Evolutionary conservation across 2,329 filamentous ascomycete species (phyloP).

Genomic region (Verticillium longisporum): DNA sequence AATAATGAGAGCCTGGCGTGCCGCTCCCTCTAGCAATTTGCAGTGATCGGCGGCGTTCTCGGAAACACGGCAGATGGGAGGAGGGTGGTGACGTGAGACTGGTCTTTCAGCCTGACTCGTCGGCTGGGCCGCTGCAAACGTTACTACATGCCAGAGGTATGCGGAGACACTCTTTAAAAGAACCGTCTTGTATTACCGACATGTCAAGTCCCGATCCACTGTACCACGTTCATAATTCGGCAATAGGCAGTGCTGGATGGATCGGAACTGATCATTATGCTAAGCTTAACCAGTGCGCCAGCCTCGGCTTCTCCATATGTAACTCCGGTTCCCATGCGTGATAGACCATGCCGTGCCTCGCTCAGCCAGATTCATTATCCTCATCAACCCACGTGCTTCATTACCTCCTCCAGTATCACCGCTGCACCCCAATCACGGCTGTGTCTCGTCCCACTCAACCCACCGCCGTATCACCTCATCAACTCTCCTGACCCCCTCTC

Average conservation of each 20-base stretch:
- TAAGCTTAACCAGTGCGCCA: too few relatives aligned
- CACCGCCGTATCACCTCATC: conserved; percentile 71
- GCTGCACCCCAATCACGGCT: conserved; percentile 5
- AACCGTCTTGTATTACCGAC: too few relatives aligned
- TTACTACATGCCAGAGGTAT: background rate
- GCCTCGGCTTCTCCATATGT: too few relatives aligned
- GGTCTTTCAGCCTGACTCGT: background rate
- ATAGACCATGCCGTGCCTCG: too few relatives aligned
- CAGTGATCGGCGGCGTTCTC: background rate
- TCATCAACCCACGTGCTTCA: background rate
- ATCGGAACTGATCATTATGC: too few relatives aligned
- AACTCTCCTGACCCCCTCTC: conserved; percentile 61
- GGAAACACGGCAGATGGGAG: background rate
- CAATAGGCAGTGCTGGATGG: too few relatives aligned
- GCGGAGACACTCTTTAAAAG: too few relatives aligned
- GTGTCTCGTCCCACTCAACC: conserved; percentile 71
- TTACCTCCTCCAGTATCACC: background rate
- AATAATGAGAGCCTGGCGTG: background rate
- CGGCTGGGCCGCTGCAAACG: background rate
- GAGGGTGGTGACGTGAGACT: background rate
- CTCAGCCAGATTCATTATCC: too few relatives aligned
- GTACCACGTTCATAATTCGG: too few relatives aligned
- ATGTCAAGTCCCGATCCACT: too few relatives aligned
- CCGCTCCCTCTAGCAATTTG: background rate
- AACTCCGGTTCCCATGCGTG: too few relatives aligned